Conservation (phyloP, 129 eudicot genomes). For the Erigeron canadensis region DNA sequence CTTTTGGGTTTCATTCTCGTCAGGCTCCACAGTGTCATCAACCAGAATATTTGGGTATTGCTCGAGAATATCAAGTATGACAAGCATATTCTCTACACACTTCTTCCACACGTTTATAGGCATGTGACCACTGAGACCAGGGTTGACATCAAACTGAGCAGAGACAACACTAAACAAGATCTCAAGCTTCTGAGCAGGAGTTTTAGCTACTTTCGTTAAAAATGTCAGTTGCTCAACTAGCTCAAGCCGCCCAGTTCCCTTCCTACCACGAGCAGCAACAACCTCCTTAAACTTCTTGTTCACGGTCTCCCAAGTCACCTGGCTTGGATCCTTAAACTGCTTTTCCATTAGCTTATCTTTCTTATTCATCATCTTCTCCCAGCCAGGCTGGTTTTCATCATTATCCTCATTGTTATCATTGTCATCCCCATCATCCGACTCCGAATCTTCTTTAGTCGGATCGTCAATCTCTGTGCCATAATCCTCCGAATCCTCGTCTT, state of each 20-base stretch:
- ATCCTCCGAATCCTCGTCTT: conserved; percentile 46
- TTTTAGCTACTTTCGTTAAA: conserved; percentile 80
- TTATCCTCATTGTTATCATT: conserved; percentile 45
- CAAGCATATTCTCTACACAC: conserved; percentile 81
- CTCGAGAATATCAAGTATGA: conserved; percentile 70
- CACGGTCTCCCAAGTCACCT: conserved; percentile 85
- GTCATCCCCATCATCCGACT: conserved; percentile 39
- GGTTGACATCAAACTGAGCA: conserved; percentile 94
- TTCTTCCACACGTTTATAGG: conserved; percentile 89
- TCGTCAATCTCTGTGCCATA: conserved; percentile 50
- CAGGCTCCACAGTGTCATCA: conserved; percentile 84
- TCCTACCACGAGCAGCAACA: conserved; percentile 84
- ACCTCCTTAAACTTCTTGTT: conserved; percentile 87
- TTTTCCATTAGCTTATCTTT: conserved; percentile 81
- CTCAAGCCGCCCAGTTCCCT: conserved; percentile 88
- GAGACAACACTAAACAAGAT: conserved; percentile 78
- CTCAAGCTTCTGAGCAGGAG: conserved; percentile 98
- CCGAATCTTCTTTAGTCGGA: conserved; percentile 30
- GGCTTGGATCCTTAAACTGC: conserved; percentile 87
- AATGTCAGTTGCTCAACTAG: conserved; percentile 92
- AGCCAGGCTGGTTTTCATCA: conserved; percentile 44
- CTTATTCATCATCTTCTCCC: conserved; percentile 74
- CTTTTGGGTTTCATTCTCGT: conserved; percentile 89
- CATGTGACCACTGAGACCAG: conserved; percentile 88
- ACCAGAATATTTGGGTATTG: conserved; percentile 70